Percentiles rank a stretch among this genome's conserved stretches.
Evolutionary conservation across 257 asterid species (phyloP).

Genomic region (Petunia secreta): DNA sequence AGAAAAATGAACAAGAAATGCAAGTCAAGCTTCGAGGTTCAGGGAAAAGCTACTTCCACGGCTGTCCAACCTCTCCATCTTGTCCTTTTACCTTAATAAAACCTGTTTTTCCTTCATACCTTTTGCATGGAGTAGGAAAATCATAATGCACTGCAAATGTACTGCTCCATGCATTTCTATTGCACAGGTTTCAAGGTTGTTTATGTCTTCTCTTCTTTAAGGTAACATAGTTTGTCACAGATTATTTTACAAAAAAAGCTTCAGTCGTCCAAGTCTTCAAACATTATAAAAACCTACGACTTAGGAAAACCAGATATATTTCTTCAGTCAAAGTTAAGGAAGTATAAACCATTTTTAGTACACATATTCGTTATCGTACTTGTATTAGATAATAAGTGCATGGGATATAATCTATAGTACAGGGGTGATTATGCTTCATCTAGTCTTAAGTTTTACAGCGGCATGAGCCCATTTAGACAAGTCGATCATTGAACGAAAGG

Average conservation of each 20-base stretch:
- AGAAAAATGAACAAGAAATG: background rate
- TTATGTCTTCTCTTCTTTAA: background rate
- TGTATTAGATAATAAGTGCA: background rate
- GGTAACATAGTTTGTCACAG: slow-evolving; percentile 9
- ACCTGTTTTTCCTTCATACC: background rate
- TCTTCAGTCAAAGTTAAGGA: background rate
- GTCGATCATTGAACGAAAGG: slow-evolving; percentile 14
- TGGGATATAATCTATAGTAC: background rate
- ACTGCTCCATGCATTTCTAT: slow-evolving; percentile 8
- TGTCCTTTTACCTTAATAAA: background rate
- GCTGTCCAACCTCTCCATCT: slow-evolving; percentile 1
- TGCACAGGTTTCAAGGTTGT: slow-evolving; percentile 13
- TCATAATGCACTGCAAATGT: background rate
- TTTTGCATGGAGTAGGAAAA: slow-evolving; percentile 9
- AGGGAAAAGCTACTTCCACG: background rate
- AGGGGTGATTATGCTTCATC: background rate
- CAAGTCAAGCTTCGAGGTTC: background rate
- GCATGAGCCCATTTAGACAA: slow-evolving; percentile 7
- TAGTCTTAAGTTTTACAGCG: background rate
- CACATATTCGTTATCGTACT: background rate
- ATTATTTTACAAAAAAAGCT: background rate
- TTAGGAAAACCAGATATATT: background rate
- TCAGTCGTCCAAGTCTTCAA: background rate
- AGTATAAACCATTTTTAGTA: slow-evolving; percentile 15
- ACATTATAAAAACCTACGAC: background rate